A percentile compares a stretch with the other conserved stretches of the same genome.
Conservation (phyloP, 441 rosid species). For the Populus hybrid region DNA sequence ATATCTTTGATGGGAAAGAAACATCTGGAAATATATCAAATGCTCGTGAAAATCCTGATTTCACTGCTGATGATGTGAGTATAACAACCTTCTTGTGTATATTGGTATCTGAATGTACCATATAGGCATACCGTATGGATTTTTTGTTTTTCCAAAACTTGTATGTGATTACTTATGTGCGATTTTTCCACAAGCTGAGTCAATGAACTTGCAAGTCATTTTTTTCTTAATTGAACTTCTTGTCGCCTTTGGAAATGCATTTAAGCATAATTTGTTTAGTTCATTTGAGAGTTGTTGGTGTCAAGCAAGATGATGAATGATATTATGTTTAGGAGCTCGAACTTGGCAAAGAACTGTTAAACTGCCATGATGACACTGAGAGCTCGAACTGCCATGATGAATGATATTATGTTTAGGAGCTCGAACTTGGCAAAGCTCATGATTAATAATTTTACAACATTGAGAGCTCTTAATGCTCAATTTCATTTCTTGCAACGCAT, state of each 20-base stretch:
- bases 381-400: too few species aligned
- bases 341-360: not conserved
- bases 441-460: not conserved
- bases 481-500: not conserved
- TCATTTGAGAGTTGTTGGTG: constrained; percentile 4
- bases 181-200: not conserved
- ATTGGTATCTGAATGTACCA: constrained; percentile 2
- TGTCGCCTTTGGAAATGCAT: not conserved
- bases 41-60: constrained; percentile 51
- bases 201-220: not conserved
- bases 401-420: not conserved
- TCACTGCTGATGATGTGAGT: constrained; percentile 68
- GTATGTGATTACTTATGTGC: not conserved
- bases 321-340: not conserved
- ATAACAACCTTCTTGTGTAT: constrained; percentile 11
- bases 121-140: not conserved
- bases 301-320: not conserved
- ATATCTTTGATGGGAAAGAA: constrained; percentile 56
- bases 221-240: not conserved
- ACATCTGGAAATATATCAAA: constrained; percentile 56
- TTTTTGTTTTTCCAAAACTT: not conserved
- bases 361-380: too few species aligned
- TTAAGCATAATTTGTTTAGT: not conserved
- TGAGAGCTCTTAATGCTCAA: not conserved
- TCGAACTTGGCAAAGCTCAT: not conserved